Conservation (phyloP, 1,284 basidiomycete species). For the Heimioporus retisporus region DNA sequence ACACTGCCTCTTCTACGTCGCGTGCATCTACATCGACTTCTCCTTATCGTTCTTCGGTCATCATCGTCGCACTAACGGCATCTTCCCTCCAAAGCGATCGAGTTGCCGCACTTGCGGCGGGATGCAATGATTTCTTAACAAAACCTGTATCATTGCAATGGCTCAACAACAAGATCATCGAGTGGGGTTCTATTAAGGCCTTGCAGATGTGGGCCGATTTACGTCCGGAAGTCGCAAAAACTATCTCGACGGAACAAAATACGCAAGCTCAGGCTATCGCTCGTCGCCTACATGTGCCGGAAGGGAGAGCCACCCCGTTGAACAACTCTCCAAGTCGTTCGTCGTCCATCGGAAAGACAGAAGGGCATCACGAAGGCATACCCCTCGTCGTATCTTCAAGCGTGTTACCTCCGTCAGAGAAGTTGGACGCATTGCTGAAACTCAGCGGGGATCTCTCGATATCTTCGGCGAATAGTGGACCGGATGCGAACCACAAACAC, state of each 20-base stretch:
- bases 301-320: slow-evolving; percentile 56
- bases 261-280: slow-evolving; percentile 75
- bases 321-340: slow-evolving; percentile 43
- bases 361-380: slow-evolving; percentile 30
- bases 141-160: slow-evolving; percentile 97
- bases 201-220: slow-evolving; percentile 90
- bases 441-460: slow-evolving; percentile 30
- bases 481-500: slow-evolving; percentile 24
- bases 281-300: slow-evolving; percentile 74
- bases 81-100: slow-evolving; percentile 95
- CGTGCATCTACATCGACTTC: slow-evolving; percentile 60
- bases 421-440: slow-evolving; percentile 36
- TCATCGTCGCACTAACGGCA: slow-evolving; percentile 98
- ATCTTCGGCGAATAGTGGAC: slow-evolving; percentile 26
- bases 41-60: slow-evolving; percentile 94
- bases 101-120: slow-evolving; percentile 95
- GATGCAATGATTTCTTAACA: slow-evolving; percentile 99
- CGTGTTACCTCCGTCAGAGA: slow-evolving; percentile 29
- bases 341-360: slow-evolving; percentile 43
- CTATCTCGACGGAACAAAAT: slow-evolving; percentile 64
- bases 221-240: slow-evolving; percentile 69
- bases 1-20: slow-evolving; percentile 55
- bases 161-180: slow-evolving; percentile 99
- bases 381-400: slow-evolving; percentile 31
- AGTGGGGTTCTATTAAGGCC: slow-evolving; percentile 96